A percentile compares a stretch with the other conserved stretches of the same genome.
Conservation (phyloP, 2,329 filamentous ascomycete genomes). For the Curvularia sp. region DNA sequence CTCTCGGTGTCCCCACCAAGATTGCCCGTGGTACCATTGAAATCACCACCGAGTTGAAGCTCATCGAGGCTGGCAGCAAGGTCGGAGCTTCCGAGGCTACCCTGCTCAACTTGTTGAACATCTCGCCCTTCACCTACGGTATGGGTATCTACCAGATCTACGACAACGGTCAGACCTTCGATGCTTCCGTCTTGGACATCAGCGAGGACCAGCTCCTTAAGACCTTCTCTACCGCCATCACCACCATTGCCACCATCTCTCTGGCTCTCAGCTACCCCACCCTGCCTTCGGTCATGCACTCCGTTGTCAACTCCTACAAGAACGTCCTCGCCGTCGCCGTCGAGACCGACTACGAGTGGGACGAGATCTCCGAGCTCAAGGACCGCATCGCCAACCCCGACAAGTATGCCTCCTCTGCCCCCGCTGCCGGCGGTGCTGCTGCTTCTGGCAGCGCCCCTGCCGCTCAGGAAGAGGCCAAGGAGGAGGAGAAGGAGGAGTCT, state of each 20-base stretch:
- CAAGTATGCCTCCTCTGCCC: constrained; percentile 85
- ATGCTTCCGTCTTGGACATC: constrained; percentile 85
- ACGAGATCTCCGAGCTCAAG: constrained; percentile 97
- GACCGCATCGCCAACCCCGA: constrained; percentile 99
- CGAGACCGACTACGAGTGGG: constrained; percentile 90
- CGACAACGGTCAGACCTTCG: constrained; percentile 95
- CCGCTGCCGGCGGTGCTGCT: constrained; percentile 64
- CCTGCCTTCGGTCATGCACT: constrained; percentile 95
- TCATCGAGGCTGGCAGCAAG: constrained; percentile 90
- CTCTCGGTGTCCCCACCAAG: constrained; percentile 99
- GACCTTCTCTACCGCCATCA: constrained; percentile 80
- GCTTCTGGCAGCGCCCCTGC: constrained; percentile 60
- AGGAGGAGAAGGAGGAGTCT: constrained; percentile 64
- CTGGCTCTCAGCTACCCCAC: constrained; percentile 95
- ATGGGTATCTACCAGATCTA: constrained; percentile 97
- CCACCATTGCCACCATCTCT: constrained; percentile 87
- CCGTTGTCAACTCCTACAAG: constrained; percentile 97
- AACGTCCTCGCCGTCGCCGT: constrained; percentile 89
- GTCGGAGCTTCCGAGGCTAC: constrained; percentile 99
- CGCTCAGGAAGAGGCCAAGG: constrained; percentile 58
- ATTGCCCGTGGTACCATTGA: constrained; percentile 99
- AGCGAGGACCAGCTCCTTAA: constrained; percentile 92
- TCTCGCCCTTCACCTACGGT: constrained; percentile 82
- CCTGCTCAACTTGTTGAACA: constrained; percentile 99
- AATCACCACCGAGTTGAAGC: constrained; percentile 97